Evolutionary conservation across 352 stramenopile genomes (phyloP), one percentile per base, ranked within the genome.

Genomic region (Blastocystis sp.): DNA sequence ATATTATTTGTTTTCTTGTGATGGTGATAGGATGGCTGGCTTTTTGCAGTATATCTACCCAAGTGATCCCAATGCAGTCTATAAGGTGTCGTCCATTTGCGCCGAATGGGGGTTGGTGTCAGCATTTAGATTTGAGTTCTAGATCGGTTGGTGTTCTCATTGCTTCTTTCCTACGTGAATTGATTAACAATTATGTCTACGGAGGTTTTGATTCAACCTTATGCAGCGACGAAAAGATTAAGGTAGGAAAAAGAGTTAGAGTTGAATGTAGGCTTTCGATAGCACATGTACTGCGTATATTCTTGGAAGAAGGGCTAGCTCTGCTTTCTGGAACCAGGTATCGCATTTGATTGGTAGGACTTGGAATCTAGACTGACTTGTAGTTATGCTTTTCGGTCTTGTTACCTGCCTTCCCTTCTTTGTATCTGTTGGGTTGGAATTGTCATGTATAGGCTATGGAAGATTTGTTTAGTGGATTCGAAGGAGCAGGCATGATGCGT

Each of bases 341-440:
- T 80, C 69, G 11, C 42, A 80, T 63, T n/a, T 80, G 43, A 37
- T 80, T 21, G 37, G 69, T 80, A 39, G 5, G 16, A 27, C 3
- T 7, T 0, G n/a, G 0, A 9, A n/a, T 43, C 11, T 29, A 35
- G 14, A 21, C 14, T 80, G 19, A 80, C 0, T 11, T 14, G 21
- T 80, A 80, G 69, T 80, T 27, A 80, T 80, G 69, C 69, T 80
- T 24, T 63, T 80, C 51, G 69, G 69, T 37, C n/a, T 80, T 14
- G 59, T 80, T 52, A 80, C 69, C 21, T 80, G 69, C 43, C 58
- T 80, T 59, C 69, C 69, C 43, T 80, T 61, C 69, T 80, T 49
- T 27, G 69, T 80, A 80, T 24, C 5, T 0, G 12, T 1, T 32
- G 24, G 11, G 12, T 14, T 37, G 39, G 1, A 21, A 42, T 4